Base-by-base conservation (phyloP, 1,139 yeast genomes). In the Diutina rugosa region DNA sequence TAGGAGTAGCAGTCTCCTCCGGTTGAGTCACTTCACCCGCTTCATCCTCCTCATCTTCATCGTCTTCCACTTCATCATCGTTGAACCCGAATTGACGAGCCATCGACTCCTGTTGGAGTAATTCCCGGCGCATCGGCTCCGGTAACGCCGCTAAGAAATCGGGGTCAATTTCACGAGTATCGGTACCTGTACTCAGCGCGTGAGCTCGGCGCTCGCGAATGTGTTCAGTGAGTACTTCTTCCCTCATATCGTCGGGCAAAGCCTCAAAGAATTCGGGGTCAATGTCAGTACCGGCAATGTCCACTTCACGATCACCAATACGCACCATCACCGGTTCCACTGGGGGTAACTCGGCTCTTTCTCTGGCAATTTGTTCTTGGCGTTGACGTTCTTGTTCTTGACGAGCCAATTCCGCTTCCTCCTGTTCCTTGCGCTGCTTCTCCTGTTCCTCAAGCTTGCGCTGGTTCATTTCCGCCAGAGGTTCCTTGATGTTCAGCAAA, bases 251-350 rank as follows among this genome's bases (percentile, higher is more conserved):
- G 55, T 88, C 96, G 0, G 98, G 98, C 46, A 91, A 75, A 0
- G 97, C 97, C 62, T 86, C 88, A 61, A 91, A 77, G 66, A 90
- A 91, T 63, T 87, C 95, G 0, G 96, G 96, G 69, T 91, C 97
- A 58, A 91, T 90, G 58, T 90, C 97, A 3, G 96, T 85, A 0
- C 91, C 95, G 57, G 95, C 81, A 52, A 91, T 87, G 66, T 91
- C 95, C 44, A 91, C 91, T 58, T 84, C 85, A 45, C 85, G 72
- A 46, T 88, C 95, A 28, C 91, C 93, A 62, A 91, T 86, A 18
- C 76, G 75, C 7, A 91, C 91, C 73, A 79, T 79, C 0, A 87
- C 76, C 0, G 96, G 95, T 3, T 69, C 69, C 6, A 58, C 59
- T 3, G 57, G 57, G 1, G 55, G 59, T 55, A 67, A 69, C 48